Percentiles rank a stretch among this genome's conserved stretches.
Conservation (phyloP, 352 stramenopile genomes). For the Globisporangium uncinulatum region DNA sequence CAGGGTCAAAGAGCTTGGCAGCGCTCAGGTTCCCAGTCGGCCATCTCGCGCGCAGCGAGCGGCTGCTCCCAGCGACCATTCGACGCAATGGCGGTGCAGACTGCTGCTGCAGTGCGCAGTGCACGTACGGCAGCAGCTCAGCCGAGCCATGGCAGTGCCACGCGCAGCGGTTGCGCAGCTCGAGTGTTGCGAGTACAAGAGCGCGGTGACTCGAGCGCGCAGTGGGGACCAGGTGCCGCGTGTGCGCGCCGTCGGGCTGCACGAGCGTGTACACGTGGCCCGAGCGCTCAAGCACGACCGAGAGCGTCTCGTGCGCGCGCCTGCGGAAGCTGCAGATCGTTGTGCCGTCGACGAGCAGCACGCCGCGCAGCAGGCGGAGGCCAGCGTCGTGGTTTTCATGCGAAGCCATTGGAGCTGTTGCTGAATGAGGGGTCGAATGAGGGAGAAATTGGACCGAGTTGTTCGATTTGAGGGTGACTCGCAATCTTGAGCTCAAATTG, state of each 20-base stretch:
- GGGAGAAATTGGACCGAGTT: background rate
- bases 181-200: slow-evolving; percentile 34
- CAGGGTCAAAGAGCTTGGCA: slow-evolving; percentile 24
- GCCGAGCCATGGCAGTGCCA: slow-evolving; percentile 10
- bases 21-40: slow-evolving; percentile 16
- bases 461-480: slow-evolving; percentile 4
- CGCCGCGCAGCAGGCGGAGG: slow-evolving; percentile 20
- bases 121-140: slow-evolving; percentile 33
- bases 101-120: slow-evolving; percentile 14
- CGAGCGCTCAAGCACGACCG: slow-evolving; percentile 51
- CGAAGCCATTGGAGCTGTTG: background rate
- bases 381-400: background rate
- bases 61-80: background rate
- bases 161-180: slow-evolving; percentile 52
- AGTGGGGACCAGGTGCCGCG: slow-evolving; percentile 56
- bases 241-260: slow-evolving; percentile 31
- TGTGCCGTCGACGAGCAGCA: slow-evolving; percentile 51
- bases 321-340: slow-evolving; percentile 38
- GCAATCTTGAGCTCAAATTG: slow-evolving; percentile 4
- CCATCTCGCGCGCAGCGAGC: slow-evolving; percentile 29
- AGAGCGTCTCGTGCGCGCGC: slow-evolving; percentile 45
- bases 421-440: background rate
- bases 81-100: background rate
- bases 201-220: slow-evolving; percentile 36
- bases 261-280: slow-evolving; percentile 60